Evolutionary conservation across 257 asterid species (phyloP).

Genomic region (Verbascum thapsus): DNA sequence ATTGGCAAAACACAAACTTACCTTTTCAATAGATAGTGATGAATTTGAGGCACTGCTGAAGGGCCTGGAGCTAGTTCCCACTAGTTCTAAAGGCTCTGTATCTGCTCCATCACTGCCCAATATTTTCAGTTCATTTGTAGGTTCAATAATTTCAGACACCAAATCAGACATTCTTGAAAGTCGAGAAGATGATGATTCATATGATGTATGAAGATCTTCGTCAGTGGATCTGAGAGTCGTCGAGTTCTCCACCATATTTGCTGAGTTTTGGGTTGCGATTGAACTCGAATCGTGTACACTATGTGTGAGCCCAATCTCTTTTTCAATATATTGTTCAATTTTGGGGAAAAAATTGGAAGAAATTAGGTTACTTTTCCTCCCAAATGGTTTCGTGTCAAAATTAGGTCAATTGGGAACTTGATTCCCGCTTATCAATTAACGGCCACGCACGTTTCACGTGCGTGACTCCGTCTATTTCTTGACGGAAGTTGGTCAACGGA

Average conservation of each 20-base stretch:
- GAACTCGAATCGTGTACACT: conserved; percentile 21
- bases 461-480: too few species aligned
- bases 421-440: too few species aligned
- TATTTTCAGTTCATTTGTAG: neutral
- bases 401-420: too few species aligned
- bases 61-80: conserved; percentile 25
- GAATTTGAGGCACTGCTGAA: conserved; percentile 3
- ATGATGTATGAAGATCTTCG: conserved; percentile 25
- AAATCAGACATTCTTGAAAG: conserved; percentile 16
- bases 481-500: too few species aligned
- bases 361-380: too few species aligned
- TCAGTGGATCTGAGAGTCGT: neutral
- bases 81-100: conserved; percentile 12
- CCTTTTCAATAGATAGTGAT: conserved; percentile 10
- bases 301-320: conserved; percentile 36
- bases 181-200: conserved; percentile 32
- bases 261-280: conserved; percentile 11
- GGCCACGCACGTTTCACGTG: too few species aligned
- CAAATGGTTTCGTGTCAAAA: too few species aligned
- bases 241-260: conserved; percentile 26
- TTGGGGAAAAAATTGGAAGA: too few species aligned
- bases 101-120: conserved; percentile 23
- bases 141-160: conserved; percentile 22
- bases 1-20: neutral
- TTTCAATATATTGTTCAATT: conserved; percentile 36